Base-by-base conservation (phyloP, 2,329 filamentous ascomycete species). In the Xylariaceae sp. region DNA sequence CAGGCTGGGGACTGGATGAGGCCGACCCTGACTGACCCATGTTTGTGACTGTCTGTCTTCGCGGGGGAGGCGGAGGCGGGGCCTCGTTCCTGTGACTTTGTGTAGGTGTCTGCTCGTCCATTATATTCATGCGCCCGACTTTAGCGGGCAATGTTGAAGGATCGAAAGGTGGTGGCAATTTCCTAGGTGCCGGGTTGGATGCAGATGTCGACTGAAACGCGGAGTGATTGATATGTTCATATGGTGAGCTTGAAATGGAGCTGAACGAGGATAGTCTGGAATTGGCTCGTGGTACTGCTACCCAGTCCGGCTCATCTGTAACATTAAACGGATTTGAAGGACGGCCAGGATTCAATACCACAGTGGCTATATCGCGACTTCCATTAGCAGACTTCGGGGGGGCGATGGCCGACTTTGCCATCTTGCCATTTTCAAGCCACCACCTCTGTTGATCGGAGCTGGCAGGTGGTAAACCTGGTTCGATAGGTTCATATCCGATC, bases 251-350 rank as follows among this genome's bases (percentile, higher is more conserved):
- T 9, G 77, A 80, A 45, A 81, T 71, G 56, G 72, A 79, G 2
- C 74, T 78, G 46, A 71, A 69, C 0, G 75, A 68, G 1, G 74
- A 76, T 22, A 76, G 61, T 29, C 74, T 71, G 13, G 76, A 77
- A 32, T 72, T 68, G 3, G 73, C 66, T 24, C 77, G 67, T 17
- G 79, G 73, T 4, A 84, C 70, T 3, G 74, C 75, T 32, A 95
- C 80, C 93, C 93, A 97, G 56, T 96, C 90, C 9, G 84, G 79
- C 61, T 95, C 87, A 24, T 83, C 74, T 2, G 78, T 82, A 1
- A 76, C 71, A 1, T 74, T 76, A 61, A 94, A 97, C 0, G 93
- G 93, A 55, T 97, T 97, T 1, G 85, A 79, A 11, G 81, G 79
- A 36, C 87, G 79, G 24, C 79, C 75, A 1, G 84, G 79, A 60